Base-by-base conservation (phyloP, 345 rosid species). In the Stellera chamaejasme region DNA sequence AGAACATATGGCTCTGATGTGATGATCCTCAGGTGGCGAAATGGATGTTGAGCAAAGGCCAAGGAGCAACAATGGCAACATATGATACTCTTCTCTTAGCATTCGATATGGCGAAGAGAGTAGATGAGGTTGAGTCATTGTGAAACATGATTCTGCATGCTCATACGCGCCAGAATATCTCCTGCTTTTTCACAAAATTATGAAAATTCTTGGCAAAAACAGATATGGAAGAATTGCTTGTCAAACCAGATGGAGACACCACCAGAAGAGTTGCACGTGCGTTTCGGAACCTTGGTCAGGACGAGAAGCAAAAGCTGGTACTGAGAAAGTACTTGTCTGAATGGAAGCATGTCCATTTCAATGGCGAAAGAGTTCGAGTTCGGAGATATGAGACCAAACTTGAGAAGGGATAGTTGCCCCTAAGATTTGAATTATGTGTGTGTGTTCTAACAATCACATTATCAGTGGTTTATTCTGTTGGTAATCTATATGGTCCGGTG, bases 31-130 rank as follows among this genome's bases (percentile, higher is more conserved):
- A 90, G 98, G 82, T 91, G 55, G 86, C 96, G 13, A 91, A 88
- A 63, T 88, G 98, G 98, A 92, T 92, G 95, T 60, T 92, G 77
- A 75, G 95, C 69, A 88, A 85, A 79, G 95, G 98, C 43, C 95
- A 92, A 72, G 95, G 98, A 50, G 79, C 90, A 51, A 88, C 93
- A 25, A 79, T 90, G 97, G 84, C 73, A 62, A 90, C 94, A 23
- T 90, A 79, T 12, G 94, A 90, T 68, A 77, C 81, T 13, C 85
- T 87, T 54, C 66, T 90, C 7, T 68, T 84, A 50, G 98, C 96
- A 50, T 92, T 88, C 52, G 98, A 91, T 71, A 84, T 82, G 82
- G 91, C 84, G 19, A 43, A 67, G 68, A 77, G 95, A 36, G 73
- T 75, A 45, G 88, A 90, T 16, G 95, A 87, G 64, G 97, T 93